These are phyloP conservation scores for Wickerhamiella occidentalis DNA, from an alignment of 805 yeast species.

Conservation along the genomic window DNA sequence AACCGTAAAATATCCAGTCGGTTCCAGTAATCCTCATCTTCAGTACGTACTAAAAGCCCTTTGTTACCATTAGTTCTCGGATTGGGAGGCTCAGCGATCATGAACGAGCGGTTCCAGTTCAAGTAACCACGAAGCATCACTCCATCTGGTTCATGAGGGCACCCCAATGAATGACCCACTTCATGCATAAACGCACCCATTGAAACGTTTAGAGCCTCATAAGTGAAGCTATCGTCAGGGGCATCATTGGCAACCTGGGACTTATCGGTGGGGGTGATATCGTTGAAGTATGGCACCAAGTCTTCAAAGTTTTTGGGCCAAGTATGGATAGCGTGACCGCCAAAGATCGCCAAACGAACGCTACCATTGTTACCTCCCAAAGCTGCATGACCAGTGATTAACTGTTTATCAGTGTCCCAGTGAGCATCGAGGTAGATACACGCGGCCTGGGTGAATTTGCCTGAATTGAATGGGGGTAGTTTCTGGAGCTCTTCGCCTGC, in stretches of 20 bases:
- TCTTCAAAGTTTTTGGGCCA: constrained; percentile 84
- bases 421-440: constrained; percentile 74
- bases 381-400: constrained; percentile 83
- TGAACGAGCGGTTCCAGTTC: constrained; percentile 67
- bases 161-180: constrained; percentile 80
- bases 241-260: constrained; percentile 83
- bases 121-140: constrained; percentile 83
- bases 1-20: constrained; percentile 67
- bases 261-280: constrained; percentile 50
- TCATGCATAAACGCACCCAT: constrained; percentile 94
- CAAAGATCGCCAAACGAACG: constrained; percentile 76
- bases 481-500: constrained; percentile 61
- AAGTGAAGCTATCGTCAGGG: constrained; percentile 68
- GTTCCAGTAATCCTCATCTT: constrained; percentile 79
- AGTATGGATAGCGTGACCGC: constrained; percentile 80
- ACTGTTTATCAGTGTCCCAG: constrained; percentile 50
- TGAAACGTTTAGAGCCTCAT: constrained; percentile 83
- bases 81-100: constrained; percentile 51
- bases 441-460: constrained; percentile 60
- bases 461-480: constrained; percentile 39
- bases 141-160: constrained; percentile 85
- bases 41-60: constrained; percentile 11
- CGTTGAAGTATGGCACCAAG: constrained; percentile 54
- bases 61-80: constrained; percentile 22
- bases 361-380: constrained; percentile 74